Evolutionary conservation across 2,329 filamentous ascomycete species (phyloP).

Genomic region (Colletotrichum cereale): DNA sequence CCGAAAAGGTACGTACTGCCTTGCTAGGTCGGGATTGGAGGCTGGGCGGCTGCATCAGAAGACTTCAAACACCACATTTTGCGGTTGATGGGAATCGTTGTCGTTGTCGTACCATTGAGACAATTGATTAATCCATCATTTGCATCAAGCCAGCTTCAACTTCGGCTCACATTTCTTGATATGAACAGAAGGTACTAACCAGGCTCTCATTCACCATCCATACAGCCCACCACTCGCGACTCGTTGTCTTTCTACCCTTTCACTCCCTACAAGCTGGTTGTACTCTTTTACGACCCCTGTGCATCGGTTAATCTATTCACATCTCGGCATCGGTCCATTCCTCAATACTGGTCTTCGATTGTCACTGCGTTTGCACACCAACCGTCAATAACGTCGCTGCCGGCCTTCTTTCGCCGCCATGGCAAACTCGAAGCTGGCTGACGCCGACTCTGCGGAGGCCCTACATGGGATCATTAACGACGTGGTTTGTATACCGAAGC

Average conservation of each 20-base stretch:
- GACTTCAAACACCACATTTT: constrained; percentile 12
- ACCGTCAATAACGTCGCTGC: not conserved
- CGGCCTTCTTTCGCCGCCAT: constrained; percentile 4
- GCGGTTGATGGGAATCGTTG: not conserved
- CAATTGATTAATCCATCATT: not conserved
- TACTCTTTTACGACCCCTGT: not conserved
- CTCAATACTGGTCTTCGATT: too few relatives aligned
- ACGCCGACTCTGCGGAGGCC: constrained; percentile 53
- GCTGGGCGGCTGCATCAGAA: constrained; percentile 14
- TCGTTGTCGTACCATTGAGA: not conserved
- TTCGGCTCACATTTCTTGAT: too few relatives aligned
- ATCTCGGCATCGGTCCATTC: not conserved
- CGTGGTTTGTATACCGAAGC: constrained; percentile 57
- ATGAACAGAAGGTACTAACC: not conserved
- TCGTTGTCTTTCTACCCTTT: not conserved
- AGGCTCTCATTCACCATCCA: not conserved
- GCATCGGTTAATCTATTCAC: not conserved
- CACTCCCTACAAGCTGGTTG: not conserved
- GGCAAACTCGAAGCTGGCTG: constrained; percentile 23
- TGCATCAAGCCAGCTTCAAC: not conserved
- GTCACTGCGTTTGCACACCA: not conserved
- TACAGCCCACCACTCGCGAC: not conserved
- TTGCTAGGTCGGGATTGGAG: not conserved
- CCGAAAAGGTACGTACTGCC: constrained; percentile 15
- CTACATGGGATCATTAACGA: constrained; percentile 68